Evolutionary conservation across 2,329 filamentous ascomycete genomes (phyloP).

Genomic region (Gnomoniopsis sp.): DNA sequence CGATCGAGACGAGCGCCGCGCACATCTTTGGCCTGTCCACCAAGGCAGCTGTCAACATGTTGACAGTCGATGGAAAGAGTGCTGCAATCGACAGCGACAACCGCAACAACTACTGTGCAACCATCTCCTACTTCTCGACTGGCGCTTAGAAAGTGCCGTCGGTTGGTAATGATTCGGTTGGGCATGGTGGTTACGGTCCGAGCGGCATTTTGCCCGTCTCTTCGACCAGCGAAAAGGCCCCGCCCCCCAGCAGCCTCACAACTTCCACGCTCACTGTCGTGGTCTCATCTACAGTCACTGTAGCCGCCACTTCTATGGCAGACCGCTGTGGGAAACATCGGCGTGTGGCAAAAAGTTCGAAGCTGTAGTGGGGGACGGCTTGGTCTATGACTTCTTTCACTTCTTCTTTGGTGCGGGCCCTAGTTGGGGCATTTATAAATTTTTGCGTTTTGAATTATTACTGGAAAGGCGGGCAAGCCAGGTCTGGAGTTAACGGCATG

Average conservation of each 20-base stretch:
- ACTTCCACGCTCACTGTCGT: not conserved
- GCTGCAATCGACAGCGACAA: constrained; percentile 58
- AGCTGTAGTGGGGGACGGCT: too few relatives aligned
- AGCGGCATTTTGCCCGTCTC: not conserved
- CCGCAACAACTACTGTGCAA: constrained; percentile 62
- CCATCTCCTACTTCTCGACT: constrained; percentile 49
- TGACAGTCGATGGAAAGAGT: constrained; percentile 57
- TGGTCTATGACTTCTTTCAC: too few relatives aligned
- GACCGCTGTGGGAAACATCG: not conserved
- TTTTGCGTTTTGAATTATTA: too few relatives aligned
- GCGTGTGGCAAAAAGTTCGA: too few relatives aligned
- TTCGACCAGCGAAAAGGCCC: not conserved
- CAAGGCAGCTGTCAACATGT: constrained; percentile 72
- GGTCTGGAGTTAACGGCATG: too few relatives aligned
- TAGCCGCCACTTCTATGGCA: not conserved
- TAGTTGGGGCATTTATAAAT: too few relatives aligned
- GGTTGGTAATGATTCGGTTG: not conserved
- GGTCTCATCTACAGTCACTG: not conserved
- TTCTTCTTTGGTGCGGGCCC: too few relatives aligned
- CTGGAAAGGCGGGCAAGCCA: too few relatives aligned
- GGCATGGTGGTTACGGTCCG: not conserved
- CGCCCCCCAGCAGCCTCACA: not conserved
- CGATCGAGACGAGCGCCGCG: constrained; percentile 62
- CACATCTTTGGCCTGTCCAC: constrained; percentile 69
- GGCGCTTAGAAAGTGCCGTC: constrained; percentile 12